Conservation (phyloP, 2,329 filamentous ascomycete genomes). For the Huntiella bhutanensis region DNA sequence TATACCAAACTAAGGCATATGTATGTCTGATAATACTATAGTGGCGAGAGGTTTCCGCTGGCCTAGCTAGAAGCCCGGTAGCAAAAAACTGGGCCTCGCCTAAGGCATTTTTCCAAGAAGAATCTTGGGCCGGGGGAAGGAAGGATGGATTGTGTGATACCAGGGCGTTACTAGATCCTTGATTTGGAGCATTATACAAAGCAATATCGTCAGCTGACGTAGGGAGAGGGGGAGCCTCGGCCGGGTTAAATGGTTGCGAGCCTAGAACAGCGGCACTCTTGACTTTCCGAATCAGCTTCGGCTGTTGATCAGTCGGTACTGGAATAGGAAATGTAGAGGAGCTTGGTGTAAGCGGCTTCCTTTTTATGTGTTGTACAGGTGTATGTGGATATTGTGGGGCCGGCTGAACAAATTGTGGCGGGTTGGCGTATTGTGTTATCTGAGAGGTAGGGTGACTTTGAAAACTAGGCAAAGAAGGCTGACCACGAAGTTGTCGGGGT, state of each 20-base stretch:
- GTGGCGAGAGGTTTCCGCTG: constrained; percentile 45
- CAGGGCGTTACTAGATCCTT: not conserved
- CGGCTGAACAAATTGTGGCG: not conserved
- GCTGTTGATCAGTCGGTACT: not conserved
- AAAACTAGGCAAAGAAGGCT: no score
- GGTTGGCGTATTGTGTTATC: no score
- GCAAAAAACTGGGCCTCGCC: constrained; percentile 46
- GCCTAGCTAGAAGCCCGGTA: constrained; percentile 42
- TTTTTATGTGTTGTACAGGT: not conserved
- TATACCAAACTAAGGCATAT: constrained; percentile 43
- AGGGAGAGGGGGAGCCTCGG: not conserved
- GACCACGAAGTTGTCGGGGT: no score
- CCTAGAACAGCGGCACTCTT: constrained; percentile 7
- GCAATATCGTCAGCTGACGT: not conserved
- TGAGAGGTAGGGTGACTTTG: no score
- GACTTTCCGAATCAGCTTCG: constrained; percentile 5
- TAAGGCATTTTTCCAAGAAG: constrained; percentile 27
- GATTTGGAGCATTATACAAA: not conserved
- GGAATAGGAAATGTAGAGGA: not conserved
- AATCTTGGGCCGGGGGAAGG: not conserved
- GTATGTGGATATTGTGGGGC: not conserved
- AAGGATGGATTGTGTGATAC: not conserved
- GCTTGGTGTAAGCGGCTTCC: constrained; percentile 2
- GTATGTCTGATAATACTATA: constrained; percentile 50
- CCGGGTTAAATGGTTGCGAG: not conserved